A percentile compares a stretch with the other conserved stretches of the same genome.
Evolutionary conservation across 495 filamentous ascomycete species (phyloP).

Genomic region (Acidomyces sp.): DNA sequence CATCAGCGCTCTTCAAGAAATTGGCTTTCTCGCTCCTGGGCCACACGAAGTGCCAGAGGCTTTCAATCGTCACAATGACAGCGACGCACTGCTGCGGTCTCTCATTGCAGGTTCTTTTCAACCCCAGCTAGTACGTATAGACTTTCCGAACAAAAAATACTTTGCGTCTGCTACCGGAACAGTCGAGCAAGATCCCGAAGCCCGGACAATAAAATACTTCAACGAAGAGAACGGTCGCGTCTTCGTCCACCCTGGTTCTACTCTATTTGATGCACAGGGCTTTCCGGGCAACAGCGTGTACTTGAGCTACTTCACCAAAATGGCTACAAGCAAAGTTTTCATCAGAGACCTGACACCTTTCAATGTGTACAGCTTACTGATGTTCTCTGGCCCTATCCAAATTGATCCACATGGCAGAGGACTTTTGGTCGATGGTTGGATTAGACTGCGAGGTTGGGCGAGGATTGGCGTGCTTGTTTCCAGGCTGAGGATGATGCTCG

Average conservation of each 20-base stretch:
- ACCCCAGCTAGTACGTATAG: constrained; percentile 81
- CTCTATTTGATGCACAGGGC: constrained; percentile 64
- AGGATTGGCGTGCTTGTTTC: constrained; percentile 83
- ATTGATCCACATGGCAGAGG: constrained; percentile 83
- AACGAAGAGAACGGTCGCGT: constrained; percentile 74
- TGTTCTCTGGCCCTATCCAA: constrained; percentile 76
- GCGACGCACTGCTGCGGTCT: constrained; percentile 57
- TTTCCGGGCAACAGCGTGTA: constrained; percentile 59
- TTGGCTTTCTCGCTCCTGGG: constrained; percentile 54
- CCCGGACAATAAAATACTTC: constrained; percentile 81
- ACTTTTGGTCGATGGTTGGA: constrained; percentile 84
- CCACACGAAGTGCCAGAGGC: constrained; percentile 25
- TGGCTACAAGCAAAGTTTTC: constrained; percentile 80
- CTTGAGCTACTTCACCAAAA: constrained; percentile 77
- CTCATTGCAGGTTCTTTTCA: constrained; percentile 84
- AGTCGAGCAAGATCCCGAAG: constrained; percentile 85
- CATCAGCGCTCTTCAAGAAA: constrained; percentile 70
- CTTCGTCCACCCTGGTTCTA: constrained; percentile 82
- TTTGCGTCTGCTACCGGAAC: constrained; percentile 70
- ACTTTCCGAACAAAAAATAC: constrained; percentile 90
- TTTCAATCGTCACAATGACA: constrained; percentile 37
- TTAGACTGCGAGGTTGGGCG: constrained; percentile 83
- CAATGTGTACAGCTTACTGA: constrained; percentile 74
- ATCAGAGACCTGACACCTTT: constrained; percentile 84
- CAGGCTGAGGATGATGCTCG: constrained; percentile 70